These are phyloP conservation scores for Tetrapyrgos nigripes DNA, from an alignment of 1,284 basidiomycete species.

Conservation along the genomic window DNA sequence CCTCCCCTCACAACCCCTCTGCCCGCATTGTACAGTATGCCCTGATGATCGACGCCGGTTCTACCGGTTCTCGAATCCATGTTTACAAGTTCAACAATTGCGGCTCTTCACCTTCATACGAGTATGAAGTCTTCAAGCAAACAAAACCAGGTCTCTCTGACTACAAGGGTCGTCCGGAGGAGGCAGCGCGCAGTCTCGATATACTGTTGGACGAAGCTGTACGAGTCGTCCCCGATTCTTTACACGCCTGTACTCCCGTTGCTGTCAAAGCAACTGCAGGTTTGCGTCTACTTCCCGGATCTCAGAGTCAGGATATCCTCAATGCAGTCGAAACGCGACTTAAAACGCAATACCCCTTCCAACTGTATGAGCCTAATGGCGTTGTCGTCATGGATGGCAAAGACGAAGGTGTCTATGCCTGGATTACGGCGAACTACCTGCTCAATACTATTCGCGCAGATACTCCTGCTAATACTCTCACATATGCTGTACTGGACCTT, in stretches of 20 bases:
- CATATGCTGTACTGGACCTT: conserved; percentile 95
- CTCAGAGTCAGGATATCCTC: conserved; percentile 79
- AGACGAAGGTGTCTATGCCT: conserved; percentile 97
- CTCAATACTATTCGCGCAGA: conserved; percentile 74
- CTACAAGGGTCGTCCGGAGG: conserved; percentile 63
- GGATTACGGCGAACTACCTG: conserved; percentile 98
- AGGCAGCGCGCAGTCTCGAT: conserved; percentile 85
- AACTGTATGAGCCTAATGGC: conserved; percentile 63
- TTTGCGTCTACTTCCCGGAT: conserved; percentile 75
- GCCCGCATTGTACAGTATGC: conserved; percentile 86
- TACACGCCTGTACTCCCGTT: conserved; percentile 85
- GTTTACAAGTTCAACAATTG: conserved; percentile 99
- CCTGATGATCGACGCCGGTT: conserved; percentile 98
- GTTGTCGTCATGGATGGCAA: conserved; percentile 96
- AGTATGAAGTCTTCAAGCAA: conserved; percentile 94
- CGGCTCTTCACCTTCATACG: conserved; percentile 78
- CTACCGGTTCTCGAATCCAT: conserved; percentile 96
- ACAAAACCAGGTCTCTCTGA: conserved; percentile 84
- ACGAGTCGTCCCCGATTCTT: conserved; percentile 71
- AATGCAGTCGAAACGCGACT: conserved; percentile 76
- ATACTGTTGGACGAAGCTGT: conserved; percentile 84
- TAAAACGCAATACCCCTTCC: conserved; percentile 77
- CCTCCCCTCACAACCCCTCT: conserved; percentile 53
- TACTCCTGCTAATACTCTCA: conserved; percentile 52
- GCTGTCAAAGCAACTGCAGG: conserved; percentile 97